phyloP scores from a whole-genome alignment of 2,329 filamentous ascomycete species.

The Fragosphaeria purpurea region DNA sequence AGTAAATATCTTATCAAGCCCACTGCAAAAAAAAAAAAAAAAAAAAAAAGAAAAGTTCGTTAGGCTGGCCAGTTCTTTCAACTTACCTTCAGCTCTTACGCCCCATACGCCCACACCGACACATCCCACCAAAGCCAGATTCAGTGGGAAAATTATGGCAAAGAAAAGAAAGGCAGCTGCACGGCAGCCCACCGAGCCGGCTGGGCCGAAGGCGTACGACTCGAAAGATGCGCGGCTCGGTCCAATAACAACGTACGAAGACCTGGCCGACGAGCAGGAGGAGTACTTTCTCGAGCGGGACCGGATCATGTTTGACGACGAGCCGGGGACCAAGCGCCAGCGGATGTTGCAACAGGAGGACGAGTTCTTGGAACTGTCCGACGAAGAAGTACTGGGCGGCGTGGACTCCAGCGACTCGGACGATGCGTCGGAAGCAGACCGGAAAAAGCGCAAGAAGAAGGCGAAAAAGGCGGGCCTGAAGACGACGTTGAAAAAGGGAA shows the following conservation, averaged over 20 bases:
- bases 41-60: too few relatives aligned
- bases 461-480: slow-evolving; percentile 19
- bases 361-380: slow-evolving; percentile 46
- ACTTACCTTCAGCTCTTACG: too few relatives aligned
- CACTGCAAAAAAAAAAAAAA: too few relatives aligned
- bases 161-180: slow-evolving; percentile 60
- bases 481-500: slow-evolving; percentile 1
- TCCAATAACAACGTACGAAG: slow-evolving; percentile 55
- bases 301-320: slow-evolving; percentile 76
- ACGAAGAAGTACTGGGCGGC: slow-evolving; percentile 43
- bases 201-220: slow-evolving; percentile 46
- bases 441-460: slow-evolving; percentile 22
- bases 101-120: too few relatives aligned
- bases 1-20: too few relatives aligned
- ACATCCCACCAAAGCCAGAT: too few relatives aligned
- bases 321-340: slow-evolving; percentile 65
- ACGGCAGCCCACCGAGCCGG: slow-evolving; percentile 32
- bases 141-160: slow-evolving; percentile 33
- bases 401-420: slow-evolving; percentile 14
- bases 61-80: too few relatives aligned
- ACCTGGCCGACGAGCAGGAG: slow-evolving; percentile 89
- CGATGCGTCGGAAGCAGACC: slow-evolving; percentile 7
- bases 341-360: slow-evolving; percentile 54
- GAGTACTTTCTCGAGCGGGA: slow-evolving; percentile 85
- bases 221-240: slow-evolving; percentile 51